These are phyloP conservation scores for Russula virescens DNA, from an alignment of 768 basidiomycete species.

Conservation along the genomic window DNA sequence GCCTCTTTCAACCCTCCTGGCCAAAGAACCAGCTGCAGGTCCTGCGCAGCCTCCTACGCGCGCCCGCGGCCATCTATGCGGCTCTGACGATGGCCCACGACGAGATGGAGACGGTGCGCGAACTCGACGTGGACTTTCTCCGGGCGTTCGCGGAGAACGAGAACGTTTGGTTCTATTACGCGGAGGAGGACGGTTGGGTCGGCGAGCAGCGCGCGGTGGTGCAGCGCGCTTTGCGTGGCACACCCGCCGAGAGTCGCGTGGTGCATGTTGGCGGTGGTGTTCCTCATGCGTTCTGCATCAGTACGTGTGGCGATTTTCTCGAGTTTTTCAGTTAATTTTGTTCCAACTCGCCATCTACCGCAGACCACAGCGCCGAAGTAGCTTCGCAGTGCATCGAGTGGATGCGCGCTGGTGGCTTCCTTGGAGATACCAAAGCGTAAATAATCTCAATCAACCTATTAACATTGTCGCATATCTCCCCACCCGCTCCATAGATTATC, in stretches of 20 bases:
- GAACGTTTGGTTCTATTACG: conserved; percentile 52
- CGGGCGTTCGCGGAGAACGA: conserved; percentile 35
- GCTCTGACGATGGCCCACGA: conserved; percentile 57
- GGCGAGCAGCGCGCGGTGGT: conserved; percentile 47
- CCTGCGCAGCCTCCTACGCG: conserved; percentile 45
- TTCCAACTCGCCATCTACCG: background rate
- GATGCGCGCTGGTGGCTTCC: conserved; percentile 29
- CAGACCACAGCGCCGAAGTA: conserved; percentile 41
- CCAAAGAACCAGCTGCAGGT: conserved; percentile 42
- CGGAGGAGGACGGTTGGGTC: conserved; percentile 63
- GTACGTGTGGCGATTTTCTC: background rate
- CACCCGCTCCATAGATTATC: too few species aligned
- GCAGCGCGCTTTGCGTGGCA: conserved; percentile 29
- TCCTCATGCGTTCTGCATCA: conserved; percentile 9
- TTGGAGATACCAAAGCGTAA: background rate
- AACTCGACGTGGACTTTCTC: conserved; percentile 44
- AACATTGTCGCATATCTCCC: too few species aligned
- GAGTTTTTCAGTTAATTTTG: background rate
- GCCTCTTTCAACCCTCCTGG: conserved; percentile 45
- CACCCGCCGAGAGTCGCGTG: conserved; percentile 37
- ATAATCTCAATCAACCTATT: background rate
- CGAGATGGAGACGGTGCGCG: conserved; percentile 59
- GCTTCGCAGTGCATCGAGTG: conserved; percentile 45
- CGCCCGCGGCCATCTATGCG: conserved; percentile 47
- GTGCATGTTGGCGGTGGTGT: conserved; percentile 36